Base-by-base conservation (phyloP, 345 rosid genomes). In the Crucihimalaya himalaica region DNA sequence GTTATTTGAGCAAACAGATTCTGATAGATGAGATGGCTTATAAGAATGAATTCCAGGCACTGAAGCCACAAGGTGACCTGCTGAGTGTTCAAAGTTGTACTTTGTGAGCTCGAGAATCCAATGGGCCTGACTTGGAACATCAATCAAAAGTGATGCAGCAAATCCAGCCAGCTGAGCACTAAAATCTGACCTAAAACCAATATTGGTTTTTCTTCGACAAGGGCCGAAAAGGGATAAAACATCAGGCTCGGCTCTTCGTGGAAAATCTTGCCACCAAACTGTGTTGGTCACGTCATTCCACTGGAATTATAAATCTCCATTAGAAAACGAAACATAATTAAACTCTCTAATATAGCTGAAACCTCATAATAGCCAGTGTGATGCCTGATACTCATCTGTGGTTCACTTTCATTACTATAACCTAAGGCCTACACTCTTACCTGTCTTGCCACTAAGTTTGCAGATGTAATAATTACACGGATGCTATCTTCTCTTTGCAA, bases 211-310 rank as follows among this genome's bases (percentile, higher is more conserved):
- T 80, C 71, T 74, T 60, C 25, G 25, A 73, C 80, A 60, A 72
- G 68, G 84, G 48, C 80, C 34, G 73, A 93, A 93, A 77, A 93
- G 89, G 63, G 97, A 86, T 58, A 80, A 82, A 74, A 81, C 75
- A 83, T 87, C 87, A 57, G 96, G 87, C 15, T 75, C 76, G 59
- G 77, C 67, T 84, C 90, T 84, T 37, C 78, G 68, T 37, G 96
- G 98, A 63, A 93, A 93, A 81, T 93, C 97, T 93, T 93, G 97
- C 98, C 98, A 93, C 98, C 97, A 93, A 66, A 93, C 61, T 5
- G 92, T 89, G 81, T 93, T 93, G 57, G 98, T 93, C 77, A 91
- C 93, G 53, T 72, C 85, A 74, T 83, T 83, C 98, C 98, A 93
- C 98, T 93, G 92, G 52, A 80, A 64, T 60, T 47, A 52, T 12